A percentile compares a stretch with the other conserved stretches of the same genome.
Conservation (phyloP, 768 basidiomycete genomes). For the Rhizopogon vesiculosus region DNA sequence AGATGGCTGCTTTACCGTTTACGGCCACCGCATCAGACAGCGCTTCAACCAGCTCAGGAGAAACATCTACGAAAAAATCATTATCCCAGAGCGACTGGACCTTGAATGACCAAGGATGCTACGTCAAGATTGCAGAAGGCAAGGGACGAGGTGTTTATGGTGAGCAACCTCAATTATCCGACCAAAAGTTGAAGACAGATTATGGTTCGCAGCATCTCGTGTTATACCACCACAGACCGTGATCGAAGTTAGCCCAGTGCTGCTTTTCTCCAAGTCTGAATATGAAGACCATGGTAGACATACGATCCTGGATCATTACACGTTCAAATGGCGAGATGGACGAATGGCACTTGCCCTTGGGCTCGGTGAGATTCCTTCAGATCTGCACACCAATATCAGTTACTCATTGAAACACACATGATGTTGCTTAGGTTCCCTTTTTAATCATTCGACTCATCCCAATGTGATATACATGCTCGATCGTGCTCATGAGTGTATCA, state of each 20-base stretch:
- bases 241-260: constrained; percentile 83
- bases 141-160: constrained; percentile 68
- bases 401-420: background rate
- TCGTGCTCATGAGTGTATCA: constrained; percentile 49
- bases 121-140: constrained; percentile 36
- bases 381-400: background rate
- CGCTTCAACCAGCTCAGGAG: background rate
- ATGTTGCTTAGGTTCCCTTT: constrained; percentile 58
- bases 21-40: constrained; percentile 5
- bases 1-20: constrained; percentile 11
- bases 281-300: constrained; percentile 59
- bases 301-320: constrained; percentile 70
- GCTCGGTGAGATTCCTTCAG: constrained; percentile 46
- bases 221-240: constrained; percentile 48
- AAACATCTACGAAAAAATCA: background rate
- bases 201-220: constrained; percentile 11
- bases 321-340: constrained; percentile 72
- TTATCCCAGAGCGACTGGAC: constrained; percentile 1
- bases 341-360: constrained; percentile 77
- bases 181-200: constrained; percentile 22
- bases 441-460: constrained; percentile 70
- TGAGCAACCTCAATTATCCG: constrained; percentile 19
- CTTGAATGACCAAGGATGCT: constrained; percentile 46
- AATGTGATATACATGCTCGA: constrained; percentile 69
- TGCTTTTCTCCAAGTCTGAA: constrained; percentile 69